Evolutionary conservation across 2,329 filamentous ascomycete species (phyloP), one percentile per base, ranked within the genome.

Genomic region (Pyricularia grisea): DNA sequence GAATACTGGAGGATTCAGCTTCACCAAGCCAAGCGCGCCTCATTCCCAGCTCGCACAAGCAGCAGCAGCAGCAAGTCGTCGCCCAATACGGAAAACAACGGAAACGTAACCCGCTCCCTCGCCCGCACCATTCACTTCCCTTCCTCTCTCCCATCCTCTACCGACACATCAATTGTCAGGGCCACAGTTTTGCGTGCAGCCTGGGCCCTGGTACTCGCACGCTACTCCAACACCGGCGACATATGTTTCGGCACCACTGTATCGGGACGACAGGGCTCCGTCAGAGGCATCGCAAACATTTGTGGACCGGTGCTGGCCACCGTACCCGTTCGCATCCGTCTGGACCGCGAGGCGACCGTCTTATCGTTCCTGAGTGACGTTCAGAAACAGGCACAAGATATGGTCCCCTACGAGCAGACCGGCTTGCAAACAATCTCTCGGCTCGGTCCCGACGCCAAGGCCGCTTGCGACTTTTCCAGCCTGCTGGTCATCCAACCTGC

Each of bases 161-260:
- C 30, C 61, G 61, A 17, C 28, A 17, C 28, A 2, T 64, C 28
- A 25, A 25, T 64, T 25, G 23, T 28, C 25, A 64, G 30, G 5
- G 66, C n/a, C 66, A 82, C 83, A 0, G 80, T 88, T 2, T 78
- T 88, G 42, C 87, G 87, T 73, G 82, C 84, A 0, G 85, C 86
- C 0, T 89, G 87, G 85, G 82, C 85, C 0, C 81, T 85, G 70
- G 81, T 84, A 0, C 79, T 89, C 6, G 82, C 84, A 0, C 83
- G 80, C 27, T 75, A 87, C 11, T 82, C 84, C 0, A 81, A 79
- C 0, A 78, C 75, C 0, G 76, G 80, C 6, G 86, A 88, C 63
- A 80, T 88, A 9, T 79, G 87, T 4, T 88, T 88, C 69, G 87
- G 86, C 9, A 82, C 87, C 72, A 75, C 83, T 3, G 77, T 86